Conservation (phyloP, 257 asterid genomes). For the Fraxinus cuspidata region DNA sequence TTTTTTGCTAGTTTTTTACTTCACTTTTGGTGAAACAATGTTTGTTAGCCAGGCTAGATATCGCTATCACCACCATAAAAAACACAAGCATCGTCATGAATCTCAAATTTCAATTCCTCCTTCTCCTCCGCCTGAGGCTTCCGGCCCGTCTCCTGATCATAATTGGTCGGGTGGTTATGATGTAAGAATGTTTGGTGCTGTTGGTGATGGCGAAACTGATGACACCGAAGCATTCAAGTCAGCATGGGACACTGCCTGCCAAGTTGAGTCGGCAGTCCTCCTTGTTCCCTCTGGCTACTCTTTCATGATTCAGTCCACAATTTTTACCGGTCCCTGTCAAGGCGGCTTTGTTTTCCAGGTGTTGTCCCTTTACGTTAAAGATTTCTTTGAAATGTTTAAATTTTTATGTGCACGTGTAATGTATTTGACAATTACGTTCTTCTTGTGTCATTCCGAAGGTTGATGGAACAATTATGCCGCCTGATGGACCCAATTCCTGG, state of each 20-base stretch:
- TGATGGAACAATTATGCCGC: slow-evolving; percentile 59
- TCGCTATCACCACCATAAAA: slow-evolving; percentile 40
- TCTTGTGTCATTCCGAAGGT: slow-evolving; percentile 30
- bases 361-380: background rate
- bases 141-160: slow-evolving; percentile 28
- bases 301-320: slow-evolving; percentile 59
- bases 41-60: slow-evolving; percentile 37
- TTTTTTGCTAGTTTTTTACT: slow-evolving; percentile 19
- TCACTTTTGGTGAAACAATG: slow-evolving; percentile 21
- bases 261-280: slow-evolving; percentile 35
- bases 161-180: slow-evolving; percentile 28
- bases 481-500: slow-evolving; percentile 67
- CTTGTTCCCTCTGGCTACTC: slow-evolving; percentile 44
- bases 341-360: slow-evolving; percentile 51
- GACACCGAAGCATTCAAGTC: slow-evolving; percentile 56
- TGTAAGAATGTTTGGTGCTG: slow-evolving; percentile 51
- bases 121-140: slow-evolving; percentile 35
- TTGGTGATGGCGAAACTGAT: slow-evolving; percentile 49
- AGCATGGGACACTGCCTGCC: slow-evolving; percentile 65
- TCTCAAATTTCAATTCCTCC: slow-evolving; percentile 44
- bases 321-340: slow-evolving; percentile 67
- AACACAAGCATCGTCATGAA: slow-evolving; percentile 32
- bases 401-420: background rate
- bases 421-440: background rate
- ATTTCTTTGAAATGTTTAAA: background rate